Evolutionary conservation across 129 eudicot species (phyloP).

Genomic region (Centrapalus pauciflorus): DNA sequence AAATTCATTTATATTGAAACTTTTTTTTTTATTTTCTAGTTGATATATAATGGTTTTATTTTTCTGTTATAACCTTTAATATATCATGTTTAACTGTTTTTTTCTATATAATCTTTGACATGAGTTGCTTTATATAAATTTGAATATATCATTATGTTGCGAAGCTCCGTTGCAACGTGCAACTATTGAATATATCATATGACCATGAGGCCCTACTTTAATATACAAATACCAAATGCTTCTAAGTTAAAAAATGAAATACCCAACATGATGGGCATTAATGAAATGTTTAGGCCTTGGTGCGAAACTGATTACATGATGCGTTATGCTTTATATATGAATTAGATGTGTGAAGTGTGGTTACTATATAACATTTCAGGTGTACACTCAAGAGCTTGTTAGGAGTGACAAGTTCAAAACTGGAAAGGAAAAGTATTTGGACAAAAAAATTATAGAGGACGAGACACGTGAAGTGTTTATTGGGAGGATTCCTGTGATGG

Average conservation of each 20-base stretch:
- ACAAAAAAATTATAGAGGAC: slow-evolving; percentile 33
- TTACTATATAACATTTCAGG: slow-evolving; percentile 36
- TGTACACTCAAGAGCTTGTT: slow-evolving; percentile 52
- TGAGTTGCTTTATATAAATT: too few species aligned
- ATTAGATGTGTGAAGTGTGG: slow-evolving; percentile 10
- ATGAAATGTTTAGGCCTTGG: neutral
- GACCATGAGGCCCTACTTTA: too few species aligned
- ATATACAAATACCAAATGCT: neutral
- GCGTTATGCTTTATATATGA: neutral
- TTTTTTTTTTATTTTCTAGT: too few species aligned
- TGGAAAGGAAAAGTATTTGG: slow-evolving; percentile 50
- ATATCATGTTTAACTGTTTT: too few species aligned
- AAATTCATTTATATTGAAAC: too few species aligned
- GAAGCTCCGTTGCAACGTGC: too few species aligned
- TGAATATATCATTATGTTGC: too few species aligned
- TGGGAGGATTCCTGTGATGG: slow-evolving; percentile 94
- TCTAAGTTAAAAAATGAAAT: neutral
- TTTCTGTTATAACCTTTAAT: too few species aligned
- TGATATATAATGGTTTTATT: too few species aligned
- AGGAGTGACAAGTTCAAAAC: slow-evolving; percentile 85
- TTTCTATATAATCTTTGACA: too few species aligned
- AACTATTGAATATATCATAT: too few species aligned
- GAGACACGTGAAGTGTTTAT: slow-evolving; percentile 39
- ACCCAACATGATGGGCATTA: neutral
- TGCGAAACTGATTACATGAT: neutral